Base-by-base conservation (phyloP, 306 rosid genomes). In the Glycine tomentella region DNA sequence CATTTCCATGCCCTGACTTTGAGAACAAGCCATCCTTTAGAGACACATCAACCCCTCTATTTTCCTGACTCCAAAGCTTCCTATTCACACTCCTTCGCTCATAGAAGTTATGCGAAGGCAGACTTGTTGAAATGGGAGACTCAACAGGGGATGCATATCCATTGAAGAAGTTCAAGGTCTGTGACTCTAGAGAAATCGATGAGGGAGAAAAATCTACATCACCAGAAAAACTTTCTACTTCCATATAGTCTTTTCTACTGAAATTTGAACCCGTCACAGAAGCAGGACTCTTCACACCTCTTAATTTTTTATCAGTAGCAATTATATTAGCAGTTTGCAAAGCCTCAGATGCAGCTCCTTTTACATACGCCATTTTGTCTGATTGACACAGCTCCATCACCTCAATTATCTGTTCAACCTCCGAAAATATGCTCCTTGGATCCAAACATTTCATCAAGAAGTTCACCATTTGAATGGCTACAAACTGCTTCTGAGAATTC, bases 261-360 rank as follows among this genome's bases (percentile, higher is more conserved):
- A 91, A 91, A 80, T 87, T 92, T 50, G 97, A 95, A 14, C 97
- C 95, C 0, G 88, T 82, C 69, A 85, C 85, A 0, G 97, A 91
- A 63, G 81, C 89, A 16, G 90, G 89, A 72, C 86, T 79, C 70
- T 84, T 90, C 8, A 71, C 84, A 80, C 74, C 63, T 78, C 80
- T 89, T 14, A 89, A 79, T 20, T 84, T 91, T 76, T 87, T 88
- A 57, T 84, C 94, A 0, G 58, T 72, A 1, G 83, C 77, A 63
- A 90, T 83, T 76, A 84, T 87, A 82, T 82, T 91, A 14, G 97
- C 98, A 53, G 94, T 89, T 88, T 90, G 97, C 87, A 93, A 59
- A 73, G 97, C 97, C 85, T 95, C 99, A 85, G 80, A 90, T 16
- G 99, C 97, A 69, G 97, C 97, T 34, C 95, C 97, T 79, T 76